Base-by-base conservation (phyloP, 2,329 filamentous ascomycete species). In the Colletotrichum scovillei region DNA sequence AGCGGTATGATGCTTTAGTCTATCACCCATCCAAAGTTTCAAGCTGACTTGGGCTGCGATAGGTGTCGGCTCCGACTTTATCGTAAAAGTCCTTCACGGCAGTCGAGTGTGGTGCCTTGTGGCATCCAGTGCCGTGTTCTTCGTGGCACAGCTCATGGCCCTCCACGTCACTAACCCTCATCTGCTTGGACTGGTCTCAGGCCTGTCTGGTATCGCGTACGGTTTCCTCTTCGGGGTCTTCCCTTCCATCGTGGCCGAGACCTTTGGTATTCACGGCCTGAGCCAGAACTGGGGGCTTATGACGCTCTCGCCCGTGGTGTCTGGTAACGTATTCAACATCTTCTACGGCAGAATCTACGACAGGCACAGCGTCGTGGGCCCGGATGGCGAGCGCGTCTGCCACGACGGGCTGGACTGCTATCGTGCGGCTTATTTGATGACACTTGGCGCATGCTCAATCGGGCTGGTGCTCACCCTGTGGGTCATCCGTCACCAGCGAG, bases 211-310 rank as follows among this genome's bases (percentile, higher is more conserved):
- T 0, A 86, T 98, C 1, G 95, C 92, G 1, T 99, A 99, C 81
- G 97, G 97, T 2, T 94, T 97, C 76, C 88, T 98, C 0, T 98
- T 98, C 77, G 97, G 97, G 42, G 95, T 98, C 24, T 98, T 94
- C 82, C 97, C 97, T 0, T 95, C 95, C 14, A 91, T 98, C 22
- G 90, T 94, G 11, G 95, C 95, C 7, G 95, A 98, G 80, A 92
- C 93, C 0, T 99, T 99, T 81, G 97, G 97, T 8, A 93, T 98
- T 30, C 89, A 92, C 74, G 96, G 95, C 1, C 87, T 99, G 59
- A 95, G 93, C 68, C 94, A 98, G 80, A 99, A 98, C 79, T 99
- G 97, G 96, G 97, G 97, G 16, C 93, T 93, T 78, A 97, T 99
- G 92, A 98, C 95, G 0, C 86, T 98, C 60, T 93, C 94, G 3